Conservation (phyloP, 306 rosid genomes). For the Neltuma alba region DNA sequence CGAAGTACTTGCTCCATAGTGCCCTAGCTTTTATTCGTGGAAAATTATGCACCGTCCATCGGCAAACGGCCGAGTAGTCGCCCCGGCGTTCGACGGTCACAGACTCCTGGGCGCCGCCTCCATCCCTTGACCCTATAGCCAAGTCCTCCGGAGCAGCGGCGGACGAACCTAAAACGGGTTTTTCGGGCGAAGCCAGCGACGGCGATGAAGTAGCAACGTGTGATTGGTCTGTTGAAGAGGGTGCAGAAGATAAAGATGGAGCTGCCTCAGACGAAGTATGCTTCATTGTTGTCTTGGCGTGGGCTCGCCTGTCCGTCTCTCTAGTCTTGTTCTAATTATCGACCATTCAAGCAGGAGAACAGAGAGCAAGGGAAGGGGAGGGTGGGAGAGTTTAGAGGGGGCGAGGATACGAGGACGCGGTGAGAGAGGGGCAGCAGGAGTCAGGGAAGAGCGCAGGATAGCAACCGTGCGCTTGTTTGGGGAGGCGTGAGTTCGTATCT, state of each 20-base stretch:
- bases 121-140: slow-evolving; percentile 66
- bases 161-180: slow-evolving; percentile 40
- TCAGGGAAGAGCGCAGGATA: slow-evolving; percentile 48
- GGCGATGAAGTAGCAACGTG: slow-evolving; percentile 58
- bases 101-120: slow-evolving; percentile 86
- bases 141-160: slow-evolving; percentile 86
- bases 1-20: slow-evolving; percentile 98
- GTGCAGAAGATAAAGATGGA: slow-evolving; percentile 59
- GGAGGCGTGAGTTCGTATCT: not conserved
- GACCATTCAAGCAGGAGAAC: not conserved
- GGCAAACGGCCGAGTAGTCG: slow-evolving; percentile 86
- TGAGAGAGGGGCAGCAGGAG: slow-evolving; percentile 25
- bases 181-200: slow-evolving; percentile 39
- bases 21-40: slow-evolving; percentile 92
- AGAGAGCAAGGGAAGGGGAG: not conserved
- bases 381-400: not conserved
- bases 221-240: slow-evolving; percentile 59
- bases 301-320: not conserved
- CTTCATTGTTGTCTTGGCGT: slow-evolving; percentile 62
- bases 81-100: slow-evolving; percentile 84
- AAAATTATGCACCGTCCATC: slow-evolving; percentile 96
- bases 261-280: slow-evolving; percentile 81
- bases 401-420: not conserved
- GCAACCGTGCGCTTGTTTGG: slow-evolving; percentile 40
- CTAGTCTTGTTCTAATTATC: not conserved